These are phyloP conservation scores for Daldinia sp. DNA, from an alignment of 2,329 filamentous ascomycete genomes.

Conservation along the genomic window DNA sequence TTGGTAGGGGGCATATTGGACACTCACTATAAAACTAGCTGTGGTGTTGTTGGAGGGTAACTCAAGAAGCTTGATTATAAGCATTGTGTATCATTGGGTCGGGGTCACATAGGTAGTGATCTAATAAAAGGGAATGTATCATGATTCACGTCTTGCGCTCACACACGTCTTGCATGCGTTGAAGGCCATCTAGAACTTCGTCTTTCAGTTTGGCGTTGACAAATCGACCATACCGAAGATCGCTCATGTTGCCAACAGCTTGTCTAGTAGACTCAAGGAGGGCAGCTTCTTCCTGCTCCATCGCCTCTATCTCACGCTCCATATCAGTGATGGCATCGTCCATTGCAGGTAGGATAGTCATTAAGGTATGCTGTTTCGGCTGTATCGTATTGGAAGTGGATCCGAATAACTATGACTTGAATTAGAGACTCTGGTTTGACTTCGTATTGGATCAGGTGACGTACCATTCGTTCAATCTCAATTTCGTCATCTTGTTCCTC, in stretches of 20 bases:
- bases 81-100: slow-evolving; percentile 18
- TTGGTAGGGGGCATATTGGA: slow-evolving; percentile 3
- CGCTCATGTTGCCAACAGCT: slow-evolving; percentile 79
- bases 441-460: slow-evolving; percentile 13
- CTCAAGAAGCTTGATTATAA: slow-evolving; percentile 3
- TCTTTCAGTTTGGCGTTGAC: slow-evolving; percentile 71
- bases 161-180: slow-evolving; percentile 73
- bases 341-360: slow-evolving; percentile 76
- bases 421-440: slow-evolving; percentile 23
- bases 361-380: slow-evolving; percentile 68
- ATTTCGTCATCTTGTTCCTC: slow-evolving; percentile 72
- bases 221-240: slow-evolving; percentile 83
- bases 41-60: neutral
- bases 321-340: slow-evolving; percentile 74
- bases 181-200: slow-evolving; percentile 76
- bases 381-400: slow-evolving; percentile 58
- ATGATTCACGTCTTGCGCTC: slow-evolving; percentile 57
- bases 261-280: slow-evolving; percentile 72
- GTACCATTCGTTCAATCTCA: slow-evolving; percentile 70
- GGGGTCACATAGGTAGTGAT: slow-evolving; percentile 35
- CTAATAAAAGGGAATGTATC: slow-evolving; percentile 40
- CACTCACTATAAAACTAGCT: slow-evolving; percentile 2
- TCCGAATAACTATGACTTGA: slow-evolving; percentile 68
- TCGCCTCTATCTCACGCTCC: slow-evolving; percentile 73
- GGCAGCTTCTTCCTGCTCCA: slow-evolving; percentile 73